phyloP scores from a whole-genome alignment of 129 eudicot genomes.

The Escallonia herrerae region DNA sequence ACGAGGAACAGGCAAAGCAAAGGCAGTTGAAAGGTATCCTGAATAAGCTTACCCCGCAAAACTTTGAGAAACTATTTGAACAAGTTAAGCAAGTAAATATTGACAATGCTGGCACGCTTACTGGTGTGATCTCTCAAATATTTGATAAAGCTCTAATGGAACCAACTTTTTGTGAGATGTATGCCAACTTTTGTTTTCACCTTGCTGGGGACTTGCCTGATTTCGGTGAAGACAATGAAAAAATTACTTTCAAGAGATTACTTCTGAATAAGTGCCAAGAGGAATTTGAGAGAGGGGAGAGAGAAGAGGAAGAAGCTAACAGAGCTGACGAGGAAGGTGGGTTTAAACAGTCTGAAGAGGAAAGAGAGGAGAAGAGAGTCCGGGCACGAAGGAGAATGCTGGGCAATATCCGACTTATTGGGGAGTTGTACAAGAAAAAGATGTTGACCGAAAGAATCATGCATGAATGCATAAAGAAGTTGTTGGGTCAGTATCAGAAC shows the following conservation, averaged over 20 bases:
- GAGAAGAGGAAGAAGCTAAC: conserved; percentile 69
- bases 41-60: conserved; percentile 82
- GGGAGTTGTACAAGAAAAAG: conserved; percentile 80
- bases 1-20: conserved; percentile 53
- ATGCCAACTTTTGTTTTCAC: conserved; percentile 71
- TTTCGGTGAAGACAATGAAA: conserved; percentile 62
- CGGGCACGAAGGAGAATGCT: conserved; percentile 68
- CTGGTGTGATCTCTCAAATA: conserved; percentile 69
- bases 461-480: conserved; percentile 74
- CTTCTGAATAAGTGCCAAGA: conserved; percentile 86
- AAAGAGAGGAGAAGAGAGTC: conserved; percentile 68
- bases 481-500: conserved; percentile 46
- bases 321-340: conserved; percentile 70
- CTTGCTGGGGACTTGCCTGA: conserved; percentile 77
- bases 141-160: conserved; percentile 91
- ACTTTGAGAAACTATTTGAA: conserved; percentile 74
- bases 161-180: conserved; percentile 95
- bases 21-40: conserved; percentile 64
- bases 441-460: conserved; percentile 96
- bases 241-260: conserved; percentile 72
- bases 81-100: conserved; percentile 81
- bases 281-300: conserved; percentile 87
- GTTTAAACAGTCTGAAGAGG: conserved; percentile 47
- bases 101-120: conserved; percentile 56
- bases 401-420: conserved; percentile 78